A percentile compares a stretch with the other conserved stretches of the same genome.
Conservation (phyloP, 2,329 filamentous ascomycete species). For the Nigrospora osmanthi region DNA sequence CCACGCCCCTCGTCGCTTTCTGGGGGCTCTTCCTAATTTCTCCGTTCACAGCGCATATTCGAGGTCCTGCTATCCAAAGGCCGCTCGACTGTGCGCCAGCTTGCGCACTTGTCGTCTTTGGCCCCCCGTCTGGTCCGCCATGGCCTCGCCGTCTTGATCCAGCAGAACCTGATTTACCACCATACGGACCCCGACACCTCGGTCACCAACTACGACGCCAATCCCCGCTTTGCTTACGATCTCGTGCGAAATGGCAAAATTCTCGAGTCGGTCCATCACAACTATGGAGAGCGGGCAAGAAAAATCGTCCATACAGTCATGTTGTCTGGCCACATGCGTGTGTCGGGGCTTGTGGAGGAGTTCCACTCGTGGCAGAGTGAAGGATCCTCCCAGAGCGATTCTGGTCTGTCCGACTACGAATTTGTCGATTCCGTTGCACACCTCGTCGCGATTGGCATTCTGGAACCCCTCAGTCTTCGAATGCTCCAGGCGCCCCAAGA, state of each 20-base stretch:
- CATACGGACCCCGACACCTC: conserved; percentile 54
- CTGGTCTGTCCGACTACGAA: conserved; percentile 15
- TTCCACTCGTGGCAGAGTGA: conserved; percentile 15
- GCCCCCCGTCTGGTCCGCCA: conserved; percentile 69
- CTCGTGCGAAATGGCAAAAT: conserved; percentile 77
- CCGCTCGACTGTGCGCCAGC: conserved; percentile 61
- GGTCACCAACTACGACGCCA: conserved; percentile 74
- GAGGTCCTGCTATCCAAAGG: conserved; percentile 70
- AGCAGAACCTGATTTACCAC: conserved; percentile 80
- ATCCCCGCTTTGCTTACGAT: conserved; percentile 72
- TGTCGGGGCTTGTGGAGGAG: conserved; percentile 50
- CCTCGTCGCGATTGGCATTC: conserved; percentile 56
- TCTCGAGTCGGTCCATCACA: conserved; percentile 63
- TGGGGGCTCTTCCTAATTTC: conserved; percentile 1
- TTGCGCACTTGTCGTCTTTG: conserved; percentile 67
- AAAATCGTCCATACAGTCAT: conserved; percentile 69
- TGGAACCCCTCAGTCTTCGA: conserved; percentile 53
- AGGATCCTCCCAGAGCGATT: neutral
- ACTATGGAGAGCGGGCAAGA: conserved; percentile 67
- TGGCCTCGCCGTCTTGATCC: conserved; percentile 76
- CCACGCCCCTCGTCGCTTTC: conserved; percentile 1
- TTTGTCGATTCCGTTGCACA: conserved; percentile 43
- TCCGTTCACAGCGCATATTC: conserved; percentile 65
- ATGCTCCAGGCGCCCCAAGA: conserved; percentile 57
- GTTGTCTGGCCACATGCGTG: conserved; percentile 67